Base-by-base conservation (phyloP, 2,329 filamentous ascomycete species). In the Zasmidium cellare region DNA sequence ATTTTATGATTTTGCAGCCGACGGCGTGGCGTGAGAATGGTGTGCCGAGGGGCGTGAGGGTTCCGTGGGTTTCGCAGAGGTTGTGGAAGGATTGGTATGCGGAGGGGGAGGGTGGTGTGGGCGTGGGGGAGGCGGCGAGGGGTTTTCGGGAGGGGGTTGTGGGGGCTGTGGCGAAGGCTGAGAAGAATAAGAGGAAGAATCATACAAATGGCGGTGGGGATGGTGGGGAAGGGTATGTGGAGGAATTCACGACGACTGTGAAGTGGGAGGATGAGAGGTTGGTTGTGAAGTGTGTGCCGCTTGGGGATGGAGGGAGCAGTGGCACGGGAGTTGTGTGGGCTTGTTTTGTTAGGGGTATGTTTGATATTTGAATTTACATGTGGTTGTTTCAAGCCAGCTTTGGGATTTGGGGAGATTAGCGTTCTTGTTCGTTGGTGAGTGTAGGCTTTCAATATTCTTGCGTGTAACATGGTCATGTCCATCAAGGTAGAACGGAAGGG, bases 1-100 rank as follows among this genome's bases (percentile, higher is more conserved):
- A 70, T 28, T 65, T 69, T 53, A 41, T 71, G n/a, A 53, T 71
- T 46, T 35, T 71, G 20, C 54, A 54, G 9, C 59, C 67, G 9
- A 66, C 63, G 1, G 55, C 60, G 3, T 65, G 59, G 28, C 64
- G 68, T 41, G 18, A 24, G 9, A 65, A 66, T 45, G 61, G 62
- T 1, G 53, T 58, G 45, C 58, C 63, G 3, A 58, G 58, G 1
- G 60, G 56, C 41, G 59, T 69, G 16, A 56, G 63, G 14, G 48
- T 67, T 9, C 67, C 67, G 1, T 65, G 61, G 59, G 59, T 60
- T 18, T 66, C 63, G 14, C 61, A 62, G 18, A 52, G 64, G 9
- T 49, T 69, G 5, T 66, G 62, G 41, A 57, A 59, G n/a, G 61
- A 65, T 52, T 65, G 63, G 63, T 65, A 64, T 55, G 35, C 25